Base-by-base conservation (phyloP, 129 eudicot genomes). In the Saposhnikovia divaricata region DNA sequence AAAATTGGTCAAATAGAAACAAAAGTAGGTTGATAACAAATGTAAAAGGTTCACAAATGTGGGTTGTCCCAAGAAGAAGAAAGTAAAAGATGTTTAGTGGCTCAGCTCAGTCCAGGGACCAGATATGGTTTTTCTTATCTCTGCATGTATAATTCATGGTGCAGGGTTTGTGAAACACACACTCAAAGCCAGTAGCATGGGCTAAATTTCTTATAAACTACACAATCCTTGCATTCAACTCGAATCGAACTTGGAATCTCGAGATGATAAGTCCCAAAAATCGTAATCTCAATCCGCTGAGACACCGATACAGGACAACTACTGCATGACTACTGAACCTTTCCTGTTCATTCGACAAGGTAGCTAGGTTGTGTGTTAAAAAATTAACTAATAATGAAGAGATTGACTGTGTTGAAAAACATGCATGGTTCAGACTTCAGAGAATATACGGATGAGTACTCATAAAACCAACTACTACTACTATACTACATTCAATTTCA, bases 1-100 rank as follows among this genome's bases (percentile, higher is more conserved):
- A 25, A n/a, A 9, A 2, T 19, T n/a, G 34, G 69, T 61, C 69
- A 61, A 61, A 61, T n/a, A n/a, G 69, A 61, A 61, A 61, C 69
- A 61, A 25, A 61, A 10, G 34, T n/a, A 61, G 37, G 31, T 61
- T 61, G 66, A 61, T 59, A 9, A n/a, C 14, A 59, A 21, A 23
- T 23, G 10, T 57, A 57, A 23, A 59, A 59, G 10, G 14, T n/a
- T 61, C 14, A 10, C 69, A 61, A 9, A 61, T 61, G 34, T n/a
- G 68, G 68, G 34, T 59, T 59, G 68, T 59, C 28, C 68, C 68
- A n/a, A 59, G 68, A 59, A 57, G 66, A 57, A 59, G 34, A 59
- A 59, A 59, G 68, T 59, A 3, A 61, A 61, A 61, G 34, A 61
- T 1, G 15, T n/a, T 61, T 25, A 61, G 69, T 61, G 69, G 69